Percentiles rank a stretch among this genome's conserved stretches.
Conservation (phyloP, 768 basidiomycete genomes). For the Fistulinella prunicolor region DNA sequence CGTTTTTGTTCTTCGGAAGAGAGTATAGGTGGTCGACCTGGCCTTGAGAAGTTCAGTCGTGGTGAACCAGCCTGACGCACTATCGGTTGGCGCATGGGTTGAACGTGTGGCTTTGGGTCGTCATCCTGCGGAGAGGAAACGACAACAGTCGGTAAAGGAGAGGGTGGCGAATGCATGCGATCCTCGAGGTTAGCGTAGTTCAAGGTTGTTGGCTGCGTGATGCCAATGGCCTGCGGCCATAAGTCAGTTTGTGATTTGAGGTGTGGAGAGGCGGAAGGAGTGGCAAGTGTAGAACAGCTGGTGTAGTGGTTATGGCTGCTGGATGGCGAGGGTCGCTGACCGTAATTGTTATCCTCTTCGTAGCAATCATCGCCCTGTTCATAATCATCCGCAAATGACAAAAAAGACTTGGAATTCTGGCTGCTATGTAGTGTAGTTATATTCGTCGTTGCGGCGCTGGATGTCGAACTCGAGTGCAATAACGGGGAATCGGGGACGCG, state of each 20-base stretch:
- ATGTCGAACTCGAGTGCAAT: constrained; percentile 44
- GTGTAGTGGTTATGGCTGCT: constrained; percentile 3
- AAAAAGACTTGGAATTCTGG: constrained; percentile 25
- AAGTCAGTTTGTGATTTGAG: constrained; percentile 3
- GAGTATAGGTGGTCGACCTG: constrained; percentile 46
- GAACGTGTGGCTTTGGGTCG: constrained; percentile 18
- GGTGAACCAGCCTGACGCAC: constrained; percentile 29
- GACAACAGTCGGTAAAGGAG: constrained; percentile 51
- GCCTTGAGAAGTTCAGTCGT: constrained; percentile 62
- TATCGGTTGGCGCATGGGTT: constrained; percentile 40
- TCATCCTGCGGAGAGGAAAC: constrained; percentile 45
- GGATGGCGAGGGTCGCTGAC: constrained; percentile 5
- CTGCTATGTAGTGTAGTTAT: constrained; percentile 5
- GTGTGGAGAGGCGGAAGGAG: constrained; percentile 2
- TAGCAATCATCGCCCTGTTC: constrained; percentile 35
- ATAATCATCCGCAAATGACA: constrained; percentile 29
- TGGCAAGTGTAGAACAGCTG: background rate
- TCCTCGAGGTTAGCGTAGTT: constrained; percentile 10
- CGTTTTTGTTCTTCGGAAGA: constrained; percentile 40
- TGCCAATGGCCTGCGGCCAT: constrained; percentile 16
- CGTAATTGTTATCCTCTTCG: constrained; percentile 43
- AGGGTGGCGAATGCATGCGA: constrained; percentile 14
- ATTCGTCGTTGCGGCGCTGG: constrained; percentile 34
- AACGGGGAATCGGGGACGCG: constrained; percentile 43
- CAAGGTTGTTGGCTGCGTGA: constrained; percentile 3